Evolutionary conservation across 257 asterid genomes (phyloP).

Genomic region (Prunella vulgaris): DNA sequence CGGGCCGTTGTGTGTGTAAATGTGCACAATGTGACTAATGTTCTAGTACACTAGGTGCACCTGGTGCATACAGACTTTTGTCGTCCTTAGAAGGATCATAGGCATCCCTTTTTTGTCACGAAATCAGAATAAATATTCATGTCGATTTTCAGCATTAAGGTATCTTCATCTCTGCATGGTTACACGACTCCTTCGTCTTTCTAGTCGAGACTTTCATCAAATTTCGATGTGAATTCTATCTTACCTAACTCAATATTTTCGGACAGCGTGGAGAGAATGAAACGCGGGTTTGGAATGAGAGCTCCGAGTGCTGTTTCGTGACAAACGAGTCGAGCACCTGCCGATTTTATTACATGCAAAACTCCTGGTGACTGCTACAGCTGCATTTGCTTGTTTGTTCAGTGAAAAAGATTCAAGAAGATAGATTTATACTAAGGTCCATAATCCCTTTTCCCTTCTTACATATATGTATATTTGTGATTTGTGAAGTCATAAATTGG

Average conservation of each 20-base stretch:
- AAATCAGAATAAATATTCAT: too few species aligned
- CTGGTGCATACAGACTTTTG: too few species aligned
- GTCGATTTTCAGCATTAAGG: too few species aligned
- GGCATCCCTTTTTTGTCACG: not conserved
- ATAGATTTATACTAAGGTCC: not conserved
- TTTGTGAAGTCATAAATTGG: constrained; percentile 5
- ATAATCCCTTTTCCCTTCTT: not conserved
- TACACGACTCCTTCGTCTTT: too few species aligned
- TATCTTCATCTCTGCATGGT: too few species aligned
- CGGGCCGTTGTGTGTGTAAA: too few species aligned
- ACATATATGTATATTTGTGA: not conserved
- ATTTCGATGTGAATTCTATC: not conserved
- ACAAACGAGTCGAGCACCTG: not conserved
- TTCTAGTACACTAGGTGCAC: too few species aligned
- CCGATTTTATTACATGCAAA: not conserved
- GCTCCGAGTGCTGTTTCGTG: constrained; percentile 44
- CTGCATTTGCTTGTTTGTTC: not conserved
- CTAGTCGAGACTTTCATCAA: too few species aligned
- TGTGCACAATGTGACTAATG: too few species aligned
- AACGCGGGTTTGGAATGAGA: constrained; percentile 87
- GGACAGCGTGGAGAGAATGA: constrained; percentile 68
- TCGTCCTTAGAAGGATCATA: too few species aligned
- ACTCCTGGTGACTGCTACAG: not conserved
- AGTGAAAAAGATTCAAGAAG: not conserved
- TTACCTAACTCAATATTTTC: constrained; percentile 20